Evolutionary conservation across 768 basidiomycete genomes (phyloP).

Genomic region (Lactifluus piperatus): DNA sequence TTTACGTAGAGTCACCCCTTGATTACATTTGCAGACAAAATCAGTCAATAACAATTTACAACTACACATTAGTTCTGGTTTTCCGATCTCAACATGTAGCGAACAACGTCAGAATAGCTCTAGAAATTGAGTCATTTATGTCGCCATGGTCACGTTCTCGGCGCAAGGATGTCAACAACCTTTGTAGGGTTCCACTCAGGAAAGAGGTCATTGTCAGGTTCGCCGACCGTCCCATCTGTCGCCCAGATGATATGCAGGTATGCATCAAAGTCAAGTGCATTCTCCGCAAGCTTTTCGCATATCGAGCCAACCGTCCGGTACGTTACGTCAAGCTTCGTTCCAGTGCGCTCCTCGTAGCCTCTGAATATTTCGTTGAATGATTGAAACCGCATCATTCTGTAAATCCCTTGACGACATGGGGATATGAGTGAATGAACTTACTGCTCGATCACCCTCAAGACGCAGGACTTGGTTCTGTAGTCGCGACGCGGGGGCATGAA

Average conservation of each 20-base stretch:
- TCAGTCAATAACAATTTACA: neutral
- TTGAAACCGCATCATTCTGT: neutral
- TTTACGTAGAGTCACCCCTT: neutral
- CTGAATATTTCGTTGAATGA: constrained; percentile 20
- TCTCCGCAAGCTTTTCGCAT: constrained; percentile 6
- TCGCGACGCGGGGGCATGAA: constrained; percentile 13
- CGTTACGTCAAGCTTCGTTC: constrained; percentile 13
- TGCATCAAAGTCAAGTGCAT: constrained; percentile 15
- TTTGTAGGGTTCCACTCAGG: constrained; percentile 22
- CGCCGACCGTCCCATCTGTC: constrained; percentile 6
- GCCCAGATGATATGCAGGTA: constrained; percentile 9
- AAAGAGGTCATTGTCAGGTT: constrained; percentile 13
- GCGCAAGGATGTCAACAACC: constrained; percentile 9
- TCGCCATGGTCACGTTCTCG: neutral
- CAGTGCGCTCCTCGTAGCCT: constrained; percentile 14
- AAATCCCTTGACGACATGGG: neutral
- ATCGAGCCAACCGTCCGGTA: constrained; percentile 12
- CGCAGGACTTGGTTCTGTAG: constrained; percentile 12
- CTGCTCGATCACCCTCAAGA: constrained; percentile 18
- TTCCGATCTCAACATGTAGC: neutral
- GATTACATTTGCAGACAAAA: neutral
- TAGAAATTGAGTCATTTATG: no score
- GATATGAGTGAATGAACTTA: neutral
- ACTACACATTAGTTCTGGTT: neutral
- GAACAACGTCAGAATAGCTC: neutral